Evolutionary conservation across 345 rosid genomes (phyloP).

Genomic region (Pugionium cornutum): DNA sequence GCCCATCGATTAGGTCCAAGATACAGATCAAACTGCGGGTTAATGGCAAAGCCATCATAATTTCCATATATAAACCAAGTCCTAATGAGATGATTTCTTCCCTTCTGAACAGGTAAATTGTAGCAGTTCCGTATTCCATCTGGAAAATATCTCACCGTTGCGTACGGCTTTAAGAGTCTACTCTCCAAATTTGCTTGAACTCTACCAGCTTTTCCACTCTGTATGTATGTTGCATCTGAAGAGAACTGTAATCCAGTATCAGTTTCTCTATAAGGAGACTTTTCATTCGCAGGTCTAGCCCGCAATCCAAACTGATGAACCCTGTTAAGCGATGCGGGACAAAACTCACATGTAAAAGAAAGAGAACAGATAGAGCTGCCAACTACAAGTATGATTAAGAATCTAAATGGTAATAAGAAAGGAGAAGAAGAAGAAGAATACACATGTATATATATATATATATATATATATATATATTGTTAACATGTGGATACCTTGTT

Average conservation of each 20-base stretch:
- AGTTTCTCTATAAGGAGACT: constrained; percentile 12
- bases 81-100: constrained; percentile 42
- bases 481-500: constrained; percentile 34
- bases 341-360: background rate
- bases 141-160: constrained; percentile 43
- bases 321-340: constrained; percentile 25
- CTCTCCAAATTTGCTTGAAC: background rate
- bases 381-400: background rate
- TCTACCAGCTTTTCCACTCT: constrained; percentile 26
- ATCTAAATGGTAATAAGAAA: background rate
- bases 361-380: background rate
- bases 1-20: constrained; percentile 39
- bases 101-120: constrained; percentile 34
- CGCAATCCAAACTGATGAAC: constrained; percentile 56
- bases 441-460: background rate
- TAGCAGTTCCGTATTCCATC: constrained; percentile 49
- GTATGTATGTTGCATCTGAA: constrained; percentile 40
- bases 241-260: background rate
- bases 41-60: constrained; percentile 26
- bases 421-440: background rate
- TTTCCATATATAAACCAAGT: constrained; percentile 46
- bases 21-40: constrained; percentile 22
- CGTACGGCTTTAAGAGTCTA: background rate
- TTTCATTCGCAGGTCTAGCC: constrained; percentile 27
- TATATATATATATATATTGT: no score